phyloP scores from a whole-genome alignment of 352 stramenopile genomes.

The Phytophthora pseudosyringae region DNA sequence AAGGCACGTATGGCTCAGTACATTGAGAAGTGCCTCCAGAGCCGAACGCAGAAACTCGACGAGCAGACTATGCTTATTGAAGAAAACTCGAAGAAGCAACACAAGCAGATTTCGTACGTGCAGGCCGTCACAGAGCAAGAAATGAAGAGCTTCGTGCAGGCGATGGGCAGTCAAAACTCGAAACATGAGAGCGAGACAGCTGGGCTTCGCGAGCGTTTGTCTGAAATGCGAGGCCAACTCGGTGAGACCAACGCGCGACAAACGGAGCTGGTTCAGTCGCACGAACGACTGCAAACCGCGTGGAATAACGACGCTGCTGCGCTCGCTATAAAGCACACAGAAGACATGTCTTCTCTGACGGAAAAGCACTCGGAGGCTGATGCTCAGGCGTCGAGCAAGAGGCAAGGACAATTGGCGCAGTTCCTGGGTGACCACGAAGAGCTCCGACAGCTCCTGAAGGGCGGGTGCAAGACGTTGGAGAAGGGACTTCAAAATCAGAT shows the following conservation, averaged over 20 bases:
- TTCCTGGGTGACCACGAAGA: conserved; percentile 44
- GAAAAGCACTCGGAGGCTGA: conserved; percentile 34
- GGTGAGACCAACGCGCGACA: conserved; percentile 25
- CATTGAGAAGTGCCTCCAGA: conserved; percentile 54
- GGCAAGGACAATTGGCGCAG: conserved; percentile 25
- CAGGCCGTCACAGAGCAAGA: conserved; percentile 46
- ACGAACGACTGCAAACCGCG: conserved; percentile 22
- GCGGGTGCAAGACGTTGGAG: conserved; percentile 36
- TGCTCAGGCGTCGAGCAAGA: conserved; percentile 20
- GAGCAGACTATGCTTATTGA: conserved; percentile 57
- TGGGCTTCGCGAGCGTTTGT: conserved; percentile 37
- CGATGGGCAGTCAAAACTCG: conserved; percentile 35
- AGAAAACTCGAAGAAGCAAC: conserved; percentile 39
- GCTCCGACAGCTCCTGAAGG: conserved; percentile 33
- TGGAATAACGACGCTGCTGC: conserved; percentile 26
- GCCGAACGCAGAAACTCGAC: conserved; percentile 44
- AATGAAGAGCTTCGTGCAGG: conserved; percentile 44
- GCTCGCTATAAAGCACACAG: conserved; percentile 19
- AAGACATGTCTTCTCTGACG: conserved; percentile 24
- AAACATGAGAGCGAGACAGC: conserved; percentile 39
- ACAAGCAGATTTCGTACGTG: conserved; percentile 44
- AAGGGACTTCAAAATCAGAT: conserved; percentile 40
- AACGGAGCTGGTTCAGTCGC: conserved; percentile 32
- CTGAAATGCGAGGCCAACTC: conserved; percentile 32
- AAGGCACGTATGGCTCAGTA: conserved; percentile 53